Evolutionary conservation across 169 alveolate genomes (phyloP), one percentile per base, ranked within the genome.

Genomic region (Theileria parva): DNA sequence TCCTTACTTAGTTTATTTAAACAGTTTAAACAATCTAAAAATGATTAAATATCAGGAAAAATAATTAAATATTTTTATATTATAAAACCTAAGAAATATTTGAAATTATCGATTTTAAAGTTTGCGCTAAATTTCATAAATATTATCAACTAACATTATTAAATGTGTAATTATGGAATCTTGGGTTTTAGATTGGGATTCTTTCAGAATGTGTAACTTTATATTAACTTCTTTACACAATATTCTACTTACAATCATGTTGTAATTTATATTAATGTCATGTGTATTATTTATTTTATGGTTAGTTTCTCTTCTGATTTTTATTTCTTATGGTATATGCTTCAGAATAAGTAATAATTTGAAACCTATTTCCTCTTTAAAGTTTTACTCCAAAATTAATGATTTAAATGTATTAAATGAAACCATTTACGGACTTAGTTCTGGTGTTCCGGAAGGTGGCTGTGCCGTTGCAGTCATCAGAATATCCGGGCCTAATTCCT

Each of bases 381-480:
- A 44, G 17, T 13, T 44, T 63, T 28, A 63, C 7, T 63, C 71
- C 50, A 21, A 63, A 30, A 30, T 15, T 32, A 27, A 15, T 23
- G 39, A 63, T 63, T 27, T 30, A 30, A 63, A 63, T 28, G 19
- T 2, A n/a, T 27, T 21, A 32, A 51, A 32, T 32, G 74, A 85
- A 15, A 85, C 86, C 2, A 78, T 85, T 6, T 85, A 85, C 34
- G 91, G 87, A 19, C 84, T 85, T 15, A 27, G 79, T 28, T 65
- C 91, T 15, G 77, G 81, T 21, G 71, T 85, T 19, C 91, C 87
- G 0, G 85, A 77, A 23, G 91, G 91, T 3, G 91, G 91, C 44
- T 85, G 91, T 77, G 91, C 87, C 11, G 57, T 85, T 9, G 91
- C 91, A 11, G 79, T 85, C 3, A 64, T 72, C 2, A 68, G 91